Base-by-base conservation (phyloP, 202 grass and related monocot genomes). In the Bolboschoenoplectus hybrid region DNA sequence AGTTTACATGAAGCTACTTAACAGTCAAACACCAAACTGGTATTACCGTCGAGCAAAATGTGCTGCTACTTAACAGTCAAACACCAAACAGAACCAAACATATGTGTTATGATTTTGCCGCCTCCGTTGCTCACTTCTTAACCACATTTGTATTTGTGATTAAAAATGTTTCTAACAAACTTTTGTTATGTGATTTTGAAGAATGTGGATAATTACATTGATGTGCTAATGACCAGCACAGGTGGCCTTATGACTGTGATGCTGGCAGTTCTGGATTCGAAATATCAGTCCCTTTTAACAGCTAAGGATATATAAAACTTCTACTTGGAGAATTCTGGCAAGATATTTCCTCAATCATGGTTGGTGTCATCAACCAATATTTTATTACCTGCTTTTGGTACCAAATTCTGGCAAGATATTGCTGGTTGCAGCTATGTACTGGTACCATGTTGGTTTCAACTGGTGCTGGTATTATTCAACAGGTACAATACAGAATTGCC, bases 191-290 rank as follows among this genome's bases (percentile, higher is more conserved):
- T 63, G 61, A 26, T 83, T 20, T 5, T 63, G 20, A 13, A 91
- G 86, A 58, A 85, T 64, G 8, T 90, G 0, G 81, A 91, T 41
- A 84, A 90, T 80, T 90, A 89, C 82, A 91, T 91, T 74, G 89
- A 91, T 67, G 87, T 93, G 9, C 46, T 91, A 38, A 74, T 81
- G 67, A 93, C 82, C 9, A 91, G 89, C 87, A 91, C 85, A 10
- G 87, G 87, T 9, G 89, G 85, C 9, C 82, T 91, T 5, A 86
- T 93, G 0, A 86, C 85, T 2, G 83, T 78, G 17, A 91, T 94
- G 89, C 82, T 94, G 49, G 77, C 87, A 5, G 74, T 89, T 40
- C 89, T 85, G 0, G 17, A 88, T 20, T 1, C 32, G 11, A n/a
- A 85, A 0, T 78, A 61, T 6, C 83, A 73, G 3, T 84, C 87